Percentiles rank a stretch among this genome's conserved stretches.
Evolutionary conservation across 345 rosid genomes (phyloP).

Genomic region (Erodium maritimum): DNA sequence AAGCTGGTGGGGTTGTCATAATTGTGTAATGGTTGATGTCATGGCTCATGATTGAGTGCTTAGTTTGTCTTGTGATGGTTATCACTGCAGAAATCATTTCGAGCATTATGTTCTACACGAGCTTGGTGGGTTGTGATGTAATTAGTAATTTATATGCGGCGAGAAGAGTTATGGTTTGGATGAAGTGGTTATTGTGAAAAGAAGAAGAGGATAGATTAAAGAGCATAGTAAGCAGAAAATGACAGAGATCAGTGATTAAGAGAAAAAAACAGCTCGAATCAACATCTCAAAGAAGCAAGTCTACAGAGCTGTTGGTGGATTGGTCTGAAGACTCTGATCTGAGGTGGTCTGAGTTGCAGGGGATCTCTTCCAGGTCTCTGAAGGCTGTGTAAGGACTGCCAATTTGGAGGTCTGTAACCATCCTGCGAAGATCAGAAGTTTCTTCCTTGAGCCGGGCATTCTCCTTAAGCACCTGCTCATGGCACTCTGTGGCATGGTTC

Average conservation of each 20-base stretch:
- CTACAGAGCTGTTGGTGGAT: not conserved
- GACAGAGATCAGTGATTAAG: slow-evolving; percentile 7
- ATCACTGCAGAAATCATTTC: not conserved
- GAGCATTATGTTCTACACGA: too few relatives aligned
- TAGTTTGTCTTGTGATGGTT: not conserved
- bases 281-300: not conserved
- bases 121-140: too few relatives aligned
- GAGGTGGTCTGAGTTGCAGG: not conserved
- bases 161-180: not conserved
- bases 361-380: not conserved
- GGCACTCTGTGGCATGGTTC: slow-evolving; percentile 50
- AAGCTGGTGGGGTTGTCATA: not conserved
- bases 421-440: slow-evolving; percentile 57
- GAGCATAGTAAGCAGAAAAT: slow-evolving; percentile 13
- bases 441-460: slow-evolving; percentile 76
- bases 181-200: not conserved
- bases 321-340: not conserved
- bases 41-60: not conserved
- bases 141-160: not conserved
- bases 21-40: not conserved
- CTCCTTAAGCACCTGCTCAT: slow-evolving; percentile 53
- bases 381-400: slow-evolving; percentile 21
- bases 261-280: not conserved
- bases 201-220: slow-evolving; percentile 2
- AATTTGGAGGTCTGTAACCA: slow-evolving; percentile 41